Conservation (phyloP, 495 filamentous ascomycete genomes). For the Xylaria telfairii region DNA sequence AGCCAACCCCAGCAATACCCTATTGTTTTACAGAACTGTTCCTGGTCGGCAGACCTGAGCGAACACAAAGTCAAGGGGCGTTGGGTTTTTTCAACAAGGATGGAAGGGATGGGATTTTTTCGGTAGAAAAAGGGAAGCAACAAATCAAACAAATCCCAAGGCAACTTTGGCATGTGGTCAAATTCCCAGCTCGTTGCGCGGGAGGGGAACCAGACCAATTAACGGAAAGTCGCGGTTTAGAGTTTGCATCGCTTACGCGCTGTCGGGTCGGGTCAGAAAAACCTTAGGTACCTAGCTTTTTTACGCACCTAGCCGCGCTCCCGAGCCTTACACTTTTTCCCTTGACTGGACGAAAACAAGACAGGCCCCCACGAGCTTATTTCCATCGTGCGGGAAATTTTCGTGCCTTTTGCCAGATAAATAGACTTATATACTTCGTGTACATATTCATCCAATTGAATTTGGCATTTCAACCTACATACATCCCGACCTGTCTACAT, state of each 20-base stretch:
- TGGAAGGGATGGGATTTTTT: not conserved
- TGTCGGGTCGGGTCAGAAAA: not conserved
- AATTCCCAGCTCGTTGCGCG: not conserved
- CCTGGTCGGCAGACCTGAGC: not conserved
- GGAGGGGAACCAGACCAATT: not conserved
- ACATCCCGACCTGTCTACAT: too few relatives aligned
- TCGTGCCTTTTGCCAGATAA: slow-evolving; percentile 13
- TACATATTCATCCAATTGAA: slow-evolving; percentile 33
- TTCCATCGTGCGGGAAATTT: not conserved
- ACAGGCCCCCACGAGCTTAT: slow-evolving; percentile 1
- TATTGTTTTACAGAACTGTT: too few relatives aligned
- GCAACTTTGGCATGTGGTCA: not conserved
- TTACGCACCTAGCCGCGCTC: not conserved
- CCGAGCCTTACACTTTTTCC: not conserved
- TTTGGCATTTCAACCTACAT: not conserved
- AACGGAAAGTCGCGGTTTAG: not conserved
- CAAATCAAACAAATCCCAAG: not conserved
- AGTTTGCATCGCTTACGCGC: not conserved
- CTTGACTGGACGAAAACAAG: not conserved
- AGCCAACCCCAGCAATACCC: not conserved
- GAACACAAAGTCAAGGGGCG: slow-evolving; percentile 11
- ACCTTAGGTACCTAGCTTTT: too few relatives aligned
- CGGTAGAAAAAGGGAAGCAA: not conserved
- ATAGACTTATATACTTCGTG: slow-evolving; percentile 38
- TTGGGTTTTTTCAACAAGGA: slow-evolving; percentile 4